Evolutionary conservation across 2,329 filamentous ascomycete species (phyloP).

Genomic region (Aureobasidium subglaciale): DNA sequence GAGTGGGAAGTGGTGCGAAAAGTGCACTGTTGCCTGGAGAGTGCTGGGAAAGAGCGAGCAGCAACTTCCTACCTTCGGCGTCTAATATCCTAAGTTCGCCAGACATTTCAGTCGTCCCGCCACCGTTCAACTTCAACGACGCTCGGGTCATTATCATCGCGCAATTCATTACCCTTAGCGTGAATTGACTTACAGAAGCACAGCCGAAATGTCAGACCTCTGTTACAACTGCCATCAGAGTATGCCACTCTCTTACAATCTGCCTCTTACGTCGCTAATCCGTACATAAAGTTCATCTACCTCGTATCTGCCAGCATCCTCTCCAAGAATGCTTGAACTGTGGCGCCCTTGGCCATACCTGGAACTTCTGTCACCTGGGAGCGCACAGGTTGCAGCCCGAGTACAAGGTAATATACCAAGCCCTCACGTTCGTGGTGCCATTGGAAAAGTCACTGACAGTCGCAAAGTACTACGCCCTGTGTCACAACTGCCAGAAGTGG

Average conservation of each 20-base stretch:
- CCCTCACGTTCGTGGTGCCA: neutral
- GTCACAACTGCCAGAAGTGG: conserved; percentile 16
- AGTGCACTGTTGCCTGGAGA: neutral
- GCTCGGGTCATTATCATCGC: neutral
- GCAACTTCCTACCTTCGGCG: neutral
- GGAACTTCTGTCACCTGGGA: conserved; percentile 16
- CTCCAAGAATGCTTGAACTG: conserved; percentile 11
- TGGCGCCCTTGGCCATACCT: conserved; percentile 10
- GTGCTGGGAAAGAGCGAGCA: neutral
- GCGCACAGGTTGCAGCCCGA: neutral
- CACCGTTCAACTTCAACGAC: neutral
- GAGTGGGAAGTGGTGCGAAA: neutral
- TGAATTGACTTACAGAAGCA: neutral
- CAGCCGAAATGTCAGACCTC: conserved; percentile 15
- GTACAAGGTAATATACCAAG: neutral
- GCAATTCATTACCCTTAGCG: neutral
- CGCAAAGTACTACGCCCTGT: conserved; percentile 11
- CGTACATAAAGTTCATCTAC: neutral
- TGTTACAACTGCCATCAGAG: conserved; percentile 16
- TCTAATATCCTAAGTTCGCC: neutral
- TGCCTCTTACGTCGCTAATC: neutral
- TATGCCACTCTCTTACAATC: neutral
- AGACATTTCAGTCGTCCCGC: neutral
- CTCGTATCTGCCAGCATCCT: neutral
- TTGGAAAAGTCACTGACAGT: neutral